Conservation (phyloP, 2,329 filamentous ascomycete species). For the Ophiostoma pallidulum region DNA sequence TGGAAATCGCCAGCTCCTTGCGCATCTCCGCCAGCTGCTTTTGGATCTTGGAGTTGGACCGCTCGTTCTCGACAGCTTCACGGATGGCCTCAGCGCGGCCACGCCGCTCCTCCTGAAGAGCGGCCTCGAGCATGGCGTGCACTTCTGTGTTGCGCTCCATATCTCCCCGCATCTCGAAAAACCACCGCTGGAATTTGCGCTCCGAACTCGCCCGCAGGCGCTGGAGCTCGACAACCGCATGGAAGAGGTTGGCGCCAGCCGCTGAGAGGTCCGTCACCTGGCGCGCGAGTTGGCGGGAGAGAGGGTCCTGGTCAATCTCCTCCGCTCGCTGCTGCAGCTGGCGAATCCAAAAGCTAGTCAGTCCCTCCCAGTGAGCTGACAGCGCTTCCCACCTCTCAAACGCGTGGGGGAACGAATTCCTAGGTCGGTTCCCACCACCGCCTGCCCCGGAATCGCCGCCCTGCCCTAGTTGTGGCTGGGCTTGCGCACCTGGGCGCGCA, state of each 20-base stretch:
- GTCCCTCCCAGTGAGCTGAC: slow-evolving; percentile 94
- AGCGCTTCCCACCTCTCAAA: slow-evolving; percentile 97
- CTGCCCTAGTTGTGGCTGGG: slow-evolving; percentile 12
- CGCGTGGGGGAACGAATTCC: slow-evolving; percentile 82
- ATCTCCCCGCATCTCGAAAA: slow-evolving; percentile 86
- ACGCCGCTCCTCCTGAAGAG: slow-evolving; percentile 65
- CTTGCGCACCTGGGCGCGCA: background rate
- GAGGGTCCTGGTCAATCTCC: slow-evolving; percentile 70
- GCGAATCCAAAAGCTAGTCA: slow-evolving; percentile 95
- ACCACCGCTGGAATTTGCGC: slow-evolving; percentile 97
- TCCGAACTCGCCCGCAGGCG: slow-evolving; percentile 89
- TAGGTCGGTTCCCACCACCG: slow-evolving; percentile 30
- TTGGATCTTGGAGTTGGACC: slow-evolving; percentile 60
- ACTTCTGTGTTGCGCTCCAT: slow-evolving; percentile 78
- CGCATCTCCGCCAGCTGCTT: slow-evolving; percentile 82
- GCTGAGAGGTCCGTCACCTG: slow-evolving; percentile 97
- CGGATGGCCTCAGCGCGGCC: slow-evolving; percentile 58
- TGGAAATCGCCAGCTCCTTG: slow-evolving; percentile 86
- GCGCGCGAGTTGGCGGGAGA: slow-evolving; percentile 79
- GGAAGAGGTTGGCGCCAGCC: slow-evolving; percentile 92
- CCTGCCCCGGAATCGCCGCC: slow-evolving; percentile 24
- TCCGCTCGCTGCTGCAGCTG: slow-evolving; percentile 83
- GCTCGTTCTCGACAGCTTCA: slow-evolving; percentile 56
- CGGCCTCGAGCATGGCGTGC: slow-evolving; percentile 67
- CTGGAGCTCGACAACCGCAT: slow-evolving; percentile 93